These are phyloP conservation scores for Neckera pumila DNA, from an alignment of 225 moss, liverwort and hornwort genomes.

Conservation along the genomic window DNA sequence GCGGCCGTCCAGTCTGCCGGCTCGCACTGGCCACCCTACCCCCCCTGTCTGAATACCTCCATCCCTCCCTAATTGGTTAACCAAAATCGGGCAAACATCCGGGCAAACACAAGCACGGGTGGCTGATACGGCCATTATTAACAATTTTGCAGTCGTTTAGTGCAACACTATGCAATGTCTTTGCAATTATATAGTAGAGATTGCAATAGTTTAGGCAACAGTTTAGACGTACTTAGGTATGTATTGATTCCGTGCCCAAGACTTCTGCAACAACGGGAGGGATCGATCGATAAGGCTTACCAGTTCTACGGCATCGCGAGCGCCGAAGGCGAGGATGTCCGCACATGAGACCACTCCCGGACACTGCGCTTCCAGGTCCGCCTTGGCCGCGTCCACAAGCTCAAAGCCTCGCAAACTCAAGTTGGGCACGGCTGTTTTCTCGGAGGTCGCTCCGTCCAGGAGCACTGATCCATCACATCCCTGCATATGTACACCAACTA, in stretches of 20 bases:
- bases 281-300: background rate
- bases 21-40: conserved; percentile 17
- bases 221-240: too few relatives aligned
- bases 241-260: background rate
- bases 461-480: conserved; percentile 53
- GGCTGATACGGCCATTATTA: background rate
- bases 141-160: background rate
- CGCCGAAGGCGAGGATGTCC: conserved; percentile 33
- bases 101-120: background rate
- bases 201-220: background rate
- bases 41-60: conserved; percentile 5
- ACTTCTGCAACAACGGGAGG: background rate
- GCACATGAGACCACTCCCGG: conserved; percentile 44
- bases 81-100: background rate
- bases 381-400: conserved; percentile 29
- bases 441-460: conserved; percentile 17
- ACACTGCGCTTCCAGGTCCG: conserved; percentile 24
- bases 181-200: background rate
- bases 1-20: conserved; percentile 37
- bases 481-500: background rate
- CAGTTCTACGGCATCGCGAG: conserved; percentile 32
- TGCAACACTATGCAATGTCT: too few relatives aligned
- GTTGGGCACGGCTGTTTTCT: conserved; percentile 23
- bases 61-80: background rate
- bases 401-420: conserved; percentile 34